Evolutionary conservation across 2,329 filamentous ascomycete species (phyloP), one percentile per base, ranked within the genome.

Genomic region (Emergomyces orientalis): DNA sequence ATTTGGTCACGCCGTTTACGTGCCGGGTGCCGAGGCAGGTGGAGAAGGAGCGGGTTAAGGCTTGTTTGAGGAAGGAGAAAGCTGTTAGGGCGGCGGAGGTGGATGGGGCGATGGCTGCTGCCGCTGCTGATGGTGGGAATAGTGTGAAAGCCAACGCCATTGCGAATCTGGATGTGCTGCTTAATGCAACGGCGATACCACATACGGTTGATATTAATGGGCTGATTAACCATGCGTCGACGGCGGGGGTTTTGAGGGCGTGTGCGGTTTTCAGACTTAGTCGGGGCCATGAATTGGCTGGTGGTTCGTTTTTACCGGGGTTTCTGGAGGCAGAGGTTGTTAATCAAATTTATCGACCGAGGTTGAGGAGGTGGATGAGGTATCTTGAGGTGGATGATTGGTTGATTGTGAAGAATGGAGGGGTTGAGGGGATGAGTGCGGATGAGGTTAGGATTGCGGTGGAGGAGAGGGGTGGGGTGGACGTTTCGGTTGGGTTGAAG

Each of bases 21-120:
- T 97, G 93, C 74, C 84, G 91, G 13, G 88, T 97, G 63, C 93
- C 93, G 0, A 79, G 78, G 47, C 93, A 97, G 77, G 78, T 90
- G 7, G 77, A 81, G n/a, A 74, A 75, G 43, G 81, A 85, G 47
- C 76, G 84, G 60, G 71, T 70, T 19, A 80, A 81, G 54, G 66
- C 75, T 80, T 0, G 84, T 89, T 71, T 74, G 77, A 58, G 75
- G 63, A 75, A 66, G 59, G 64, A 43, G 13, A 65, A 64, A 11
- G 73, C 74, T 22, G 63, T 73, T 34, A 63, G 60, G 60, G 67
- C 68, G 5, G 56, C 56, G 8, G 56, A 45, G 56, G 39, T 59
- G 39, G 56, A 59, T 59, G 30, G 19, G 43, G 67, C 70, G 64
- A 63, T 67, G 54, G 61, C 71, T 56, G 22, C 39, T 43, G 67